Evolutionary conservation across 768 basidiomycete genomes (phyloP).

Genomic region (Neoboletus subvelutipes): DNA sequence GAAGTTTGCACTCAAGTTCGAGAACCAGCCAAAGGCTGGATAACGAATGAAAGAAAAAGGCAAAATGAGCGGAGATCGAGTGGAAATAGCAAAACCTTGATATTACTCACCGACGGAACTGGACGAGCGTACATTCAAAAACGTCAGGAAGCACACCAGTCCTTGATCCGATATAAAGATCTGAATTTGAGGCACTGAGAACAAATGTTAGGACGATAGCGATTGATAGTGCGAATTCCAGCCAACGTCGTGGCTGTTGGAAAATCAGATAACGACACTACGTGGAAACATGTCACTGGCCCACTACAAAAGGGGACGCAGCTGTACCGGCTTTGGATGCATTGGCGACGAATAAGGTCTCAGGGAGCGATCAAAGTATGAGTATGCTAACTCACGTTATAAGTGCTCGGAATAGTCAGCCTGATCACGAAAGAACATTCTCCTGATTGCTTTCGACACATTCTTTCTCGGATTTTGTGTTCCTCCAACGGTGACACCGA

Average conservation of each 20-base stretch:
- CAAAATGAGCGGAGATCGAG: slow-evolving; percentile 20
- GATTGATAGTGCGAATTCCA: slow-evolving; percentile 47
- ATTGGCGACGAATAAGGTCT: slow-evolving; percentile 28
- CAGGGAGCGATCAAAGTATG: slow-evolving; percentile 20
- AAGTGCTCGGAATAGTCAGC: slow-evolving; percentile 40
- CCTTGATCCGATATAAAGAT: slow-evolving; percentile 54
- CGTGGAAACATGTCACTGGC: slow-evolving; percentile 28
- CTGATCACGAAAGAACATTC: slow-evolving; percentile 40
- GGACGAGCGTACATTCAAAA: slow-evolving; percentile 52
- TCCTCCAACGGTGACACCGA: slow-evolving; percentile 34
- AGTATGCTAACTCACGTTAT: slow-evolving; percentile 30
- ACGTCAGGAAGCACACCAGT: slow-evolving; percentile 57
- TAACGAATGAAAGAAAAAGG: not conserved
- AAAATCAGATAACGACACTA: slow-evolving; percentile 8
- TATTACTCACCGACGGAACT: slow-evolving; percentile 45
- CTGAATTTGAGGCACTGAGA: slow-evolving; percentile 47
- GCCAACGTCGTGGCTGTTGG: slow-evolving; percentile 38
- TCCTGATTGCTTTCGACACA: slow-evolving; percentile 41
- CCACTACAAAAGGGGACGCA: slow-evolving; percentile 43
- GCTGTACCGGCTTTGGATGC: slow-evolving; percentile 30
- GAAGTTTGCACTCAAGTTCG: slow-evolving; percentile 33
- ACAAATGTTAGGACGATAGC: slow-evolving; percentile 50
- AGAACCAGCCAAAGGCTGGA: slow-evolving; percentile 26
- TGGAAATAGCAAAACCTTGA: slow-evolving; percentile 24
- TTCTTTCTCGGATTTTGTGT: slow-evolving; percentile 45